phyloP scores from a whole-genome alignment of 108 stramenopile species.

The Pseudonitzschia delicatissima region DNA sequence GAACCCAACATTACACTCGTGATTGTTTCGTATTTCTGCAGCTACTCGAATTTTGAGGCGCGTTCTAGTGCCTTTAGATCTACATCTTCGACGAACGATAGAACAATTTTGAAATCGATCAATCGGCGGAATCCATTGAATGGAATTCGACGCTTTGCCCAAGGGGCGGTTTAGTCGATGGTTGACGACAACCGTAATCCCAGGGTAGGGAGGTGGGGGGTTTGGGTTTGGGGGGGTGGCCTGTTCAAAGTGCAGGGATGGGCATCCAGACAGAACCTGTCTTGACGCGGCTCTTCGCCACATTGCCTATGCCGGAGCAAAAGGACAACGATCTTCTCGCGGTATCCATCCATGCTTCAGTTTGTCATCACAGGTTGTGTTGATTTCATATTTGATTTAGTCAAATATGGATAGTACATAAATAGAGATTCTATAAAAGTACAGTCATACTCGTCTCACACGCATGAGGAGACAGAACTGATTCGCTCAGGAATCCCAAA shows the following conservation, averaged over 20 bases:
- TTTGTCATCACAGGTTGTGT: conserved; percentile 45
- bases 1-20: too few species aligned
- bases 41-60: too few species aligned
- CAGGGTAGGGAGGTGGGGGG: background rate
- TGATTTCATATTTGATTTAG: conserved; percentile 40
- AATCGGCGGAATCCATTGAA: too few species aligned
- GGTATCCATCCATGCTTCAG: conserved; percentile 36
- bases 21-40: too few species aligned
- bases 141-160: too few species aligned
- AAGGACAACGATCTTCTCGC: conserved; percentile 38
- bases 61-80: too few species aligned
- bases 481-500: background rate
- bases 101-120: too few species aligned
- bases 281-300: conserved; percentile 38
- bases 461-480: background rate
- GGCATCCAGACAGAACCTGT: conserved; percentile 20
- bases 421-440: conserved; percentile 47
- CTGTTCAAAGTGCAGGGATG: conserved; percentile 45
- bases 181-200: too few species aligned
- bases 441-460: conserved; percentile 18
- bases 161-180: too few species aligned
- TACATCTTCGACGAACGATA: too few species aligned
- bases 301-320: conserved; percentile 19
- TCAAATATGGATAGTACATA: conserved; percentile 41
- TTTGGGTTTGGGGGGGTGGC: conserved; percentile 21